Evolutionary conservation across 2,329 filamentous ascomycete genomes (phyloP), one percentile per base, ranked within the genome.

Genomic region (Aschersonia sp.): DNA sequence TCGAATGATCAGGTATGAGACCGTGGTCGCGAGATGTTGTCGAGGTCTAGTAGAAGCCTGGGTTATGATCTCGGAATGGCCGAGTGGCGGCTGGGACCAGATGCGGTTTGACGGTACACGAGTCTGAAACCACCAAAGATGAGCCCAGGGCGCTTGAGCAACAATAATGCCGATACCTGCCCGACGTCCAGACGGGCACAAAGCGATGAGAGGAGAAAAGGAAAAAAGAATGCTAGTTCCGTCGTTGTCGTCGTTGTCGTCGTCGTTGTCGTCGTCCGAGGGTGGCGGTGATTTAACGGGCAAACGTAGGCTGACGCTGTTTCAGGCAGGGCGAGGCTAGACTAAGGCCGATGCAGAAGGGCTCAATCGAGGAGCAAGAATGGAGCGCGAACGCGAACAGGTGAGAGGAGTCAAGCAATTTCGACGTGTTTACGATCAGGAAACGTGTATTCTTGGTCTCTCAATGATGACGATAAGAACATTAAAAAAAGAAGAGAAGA

Each of bases 321-420:
- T 57, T 57, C 55, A 56, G 56, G 53, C 40, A 54, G 51, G 50
- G 50, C 51, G 53, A 51, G 52, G 47, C 50, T 43, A 14, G 35
- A 49, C 31, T 41, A 22, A 30, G 46, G 22, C 42, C 42, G 29
- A 44, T 42, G 11, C 14, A 39, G 42, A 42, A 42, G 22, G 22
- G 22, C 22, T 22, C 22, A 30, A 39, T 22, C 43, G 29, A 39
- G 48, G 47, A 46, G 46, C 43, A 46, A 33, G 45, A 33, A 44
- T 46, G 46, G 43, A 47, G 39, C 33, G 43, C 43, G 40, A 37
- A 42, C 40, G 11, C 40, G n/a, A 33, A 33, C 39, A 43, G 44
- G 37, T 42, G 12, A 47, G 44, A n/a, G 9, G 46, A 42, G 29
- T 32, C 35, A 39, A 39, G 12, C 8, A 39, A 22, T 22, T 22